Conservation (phyloP, 768 basidiomycete genomes). For the Tricholoma furcatifolium region DNA sequence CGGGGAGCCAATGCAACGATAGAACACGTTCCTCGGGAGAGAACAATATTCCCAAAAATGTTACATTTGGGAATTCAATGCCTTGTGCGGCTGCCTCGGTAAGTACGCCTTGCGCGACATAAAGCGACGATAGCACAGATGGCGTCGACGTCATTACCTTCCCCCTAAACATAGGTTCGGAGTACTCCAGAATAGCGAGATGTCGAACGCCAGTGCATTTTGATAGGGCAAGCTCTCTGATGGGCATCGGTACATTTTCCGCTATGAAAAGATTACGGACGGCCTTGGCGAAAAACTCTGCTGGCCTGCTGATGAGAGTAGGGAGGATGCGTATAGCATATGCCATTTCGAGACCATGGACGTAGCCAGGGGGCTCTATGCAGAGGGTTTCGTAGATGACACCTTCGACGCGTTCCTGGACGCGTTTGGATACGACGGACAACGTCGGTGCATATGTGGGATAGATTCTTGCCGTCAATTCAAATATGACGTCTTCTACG, state of each 20-base stretch:
- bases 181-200: not conserved
- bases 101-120: no score
- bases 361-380: not conserved
- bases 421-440: not conserved
- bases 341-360: not conserved
- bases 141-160: no score
- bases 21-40: no score
- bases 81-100: no score
- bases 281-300: not conserved
- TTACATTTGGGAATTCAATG: no score
- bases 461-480: not conserved
- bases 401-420: not conserved
- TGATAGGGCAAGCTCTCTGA: not conserved
- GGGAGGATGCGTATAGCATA: not conserved
- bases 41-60: no score
- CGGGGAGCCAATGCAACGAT: no score
- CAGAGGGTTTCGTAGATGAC: not conserved
- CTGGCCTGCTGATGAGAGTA: not conserved
- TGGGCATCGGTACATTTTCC: not conserved
- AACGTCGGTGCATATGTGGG: not conserved
- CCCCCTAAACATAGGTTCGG: no score
- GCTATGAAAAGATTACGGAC: constrained; percentile 1
- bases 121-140: no score
- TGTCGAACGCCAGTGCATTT: constrained; percentile 1
- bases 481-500: not conserved